Evolutionary conservation across 2,329 filamentous ascomycete species (phyloP).

Genomic region (Pestalotiopsis sp.): DNA sequence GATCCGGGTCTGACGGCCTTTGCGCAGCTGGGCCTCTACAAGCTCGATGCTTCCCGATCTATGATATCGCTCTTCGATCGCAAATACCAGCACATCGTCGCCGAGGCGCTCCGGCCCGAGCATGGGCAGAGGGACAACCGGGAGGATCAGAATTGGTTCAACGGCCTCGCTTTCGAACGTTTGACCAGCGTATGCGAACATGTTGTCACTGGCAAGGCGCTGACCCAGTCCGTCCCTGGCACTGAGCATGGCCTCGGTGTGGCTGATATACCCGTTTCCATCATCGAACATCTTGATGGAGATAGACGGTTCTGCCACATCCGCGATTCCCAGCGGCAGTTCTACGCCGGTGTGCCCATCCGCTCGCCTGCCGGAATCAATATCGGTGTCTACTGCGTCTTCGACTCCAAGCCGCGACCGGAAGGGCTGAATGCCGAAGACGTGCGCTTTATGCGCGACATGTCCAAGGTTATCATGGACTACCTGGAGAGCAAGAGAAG

Average conservation of each 20-base stretch:
- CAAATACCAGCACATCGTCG: constrained; percentile 47
- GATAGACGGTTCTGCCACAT: constrained; percentile 28
- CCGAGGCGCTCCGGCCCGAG: constrained; percentile 48
- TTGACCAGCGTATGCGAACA: constrained; percentile 31
- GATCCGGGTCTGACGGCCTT: constrained; percentile 47
- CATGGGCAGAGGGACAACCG: neutral
- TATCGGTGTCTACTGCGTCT: constrained; percentile 19
- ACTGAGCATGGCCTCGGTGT: neutral
- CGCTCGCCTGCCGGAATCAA: constrained; percentile 15
- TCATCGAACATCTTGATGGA: constrained; percentile 33
- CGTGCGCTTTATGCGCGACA: constrained; percentile 15
- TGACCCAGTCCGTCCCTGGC: constrained; percentile 23
- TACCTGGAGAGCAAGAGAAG: constrained; percentile 18
- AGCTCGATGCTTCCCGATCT: constrained; percentile 39
- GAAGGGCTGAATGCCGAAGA: constrained; percentile 2
- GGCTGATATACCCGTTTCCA: constrained; percentile 21
- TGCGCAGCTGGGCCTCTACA: constrained; percentile 47
- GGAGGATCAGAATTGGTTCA: constrained; percentile 22
- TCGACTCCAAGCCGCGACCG: constrained; percentile 12
- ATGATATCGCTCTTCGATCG: constrained; percentile 53
- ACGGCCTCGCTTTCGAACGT: constrained; percentile 31
- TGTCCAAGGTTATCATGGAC: constrained; percentile 17
- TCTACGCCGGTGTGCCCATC: constrained; percentile 20
- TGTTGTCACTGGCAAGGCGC: constrained; percentile 18
- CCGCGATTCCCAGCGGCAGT: constrained; percentile 20